Evolutionary conservation across 352 stramenopile genomes (phyloP).

Genomic region (Pythium utonaiense): DNA sequence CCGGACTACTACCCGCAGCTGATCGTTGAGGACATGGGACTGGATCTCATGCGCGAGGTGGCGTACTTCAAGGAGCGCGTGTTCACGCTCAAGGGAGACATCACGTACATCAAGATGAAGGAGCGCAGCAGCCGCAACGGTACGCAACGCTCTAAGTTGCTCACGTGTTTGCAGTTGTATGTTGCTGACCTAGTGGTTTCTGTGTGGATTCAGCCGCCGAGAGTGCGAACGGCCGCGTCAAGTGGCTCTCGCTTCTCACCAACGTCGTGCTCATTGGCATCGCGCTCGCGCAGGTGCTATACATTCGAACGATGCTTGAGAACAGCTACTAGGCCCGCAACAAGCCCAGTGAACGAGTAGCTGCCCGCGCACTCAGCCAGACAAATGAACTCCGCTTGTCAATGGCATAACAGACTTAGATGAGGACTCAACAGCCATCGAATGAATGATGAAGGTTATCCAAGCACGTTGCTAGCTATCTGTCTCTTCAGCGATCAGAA

Average conservation of each 20-base stretch:
- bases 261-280: constrained; percentile 78
- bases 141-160: constrained; percentile 23
- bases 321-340: constrained; percentile 51
- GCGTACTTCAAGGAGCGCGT: constrained; percentile 77
- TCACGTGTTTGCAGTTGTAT: no score
- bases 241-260: constrained; percentile 77
- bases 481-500: no score
- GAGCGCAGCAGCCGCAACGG: constrained; percentile 72
- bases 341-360: neutral
- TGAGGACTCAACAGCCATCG: no score
- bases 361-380: no score
- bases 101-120: constrained; percentile 77
- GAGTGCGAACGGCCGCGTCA: constrained; percentile 74
- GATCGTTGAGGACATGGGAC: constrained; percentile 71
- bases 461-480: no score
- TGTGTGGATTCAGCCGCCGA: constrained; percentile 48
- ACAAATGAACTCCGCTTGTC: no score
- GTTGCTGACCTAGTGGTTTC: neutral
- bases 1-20: constrained; percentile 78
- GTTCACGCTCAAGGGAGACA: constrained; percentile 71
- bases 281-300: constrained; percentile 75
- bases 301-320: constrained; percentile 81
- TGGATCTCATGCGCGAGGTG: constrained; percentile 82
- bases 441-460: no score
- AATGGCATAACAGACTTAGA: no score